A percentile compares a stretch with the other conserved stretches of the same genome.
phyloP scores from a whole-genome alignment of 345 rosid genomes.

The Diplotaxis tenuifolia region DNA sequence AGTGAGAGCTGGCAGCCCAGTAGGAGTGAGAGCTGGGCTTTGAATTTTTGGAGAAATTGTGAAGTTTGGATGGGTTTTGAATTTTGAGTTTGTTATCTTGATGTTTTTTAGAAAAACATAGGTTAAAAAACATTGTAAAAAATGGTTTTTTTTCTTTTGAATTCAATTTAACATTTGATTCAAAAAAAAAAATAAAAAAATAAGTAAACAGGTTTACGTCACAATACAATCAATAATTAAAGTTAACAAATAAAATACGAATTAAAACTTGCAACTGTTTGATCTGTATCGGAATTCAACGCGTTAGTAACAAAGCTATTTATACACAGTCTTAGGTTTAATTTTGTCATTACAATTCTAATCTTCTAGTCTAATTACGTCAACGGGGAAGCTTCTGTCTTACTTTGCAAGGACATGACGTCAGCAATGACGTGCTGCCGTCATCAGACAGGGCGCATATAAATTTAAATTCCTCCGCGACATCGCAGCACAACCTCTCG shows the following conservation, averaged over 20 bases:
- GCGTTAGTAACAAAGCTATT: background rate
- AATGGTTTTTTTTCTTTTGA: too few species aligned
- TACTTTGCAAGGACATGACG: conserved; percentile 14
- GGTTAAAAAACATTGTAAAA: too few species aligned
- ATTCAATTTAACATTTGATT: too few species aligned
- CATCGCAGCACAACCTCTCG: conserved; percentile 22
- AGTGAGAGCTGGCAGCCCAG: too few species aligned
- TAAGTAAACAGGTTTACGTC: too few species aligned
- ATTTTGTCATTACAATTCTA: background rate
- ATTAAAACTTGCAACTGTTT: background rate
- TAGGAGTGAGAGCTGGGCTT: too few species aligned
- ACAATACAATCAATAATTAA: background rate
- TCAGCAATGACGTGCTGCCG: conserved; percentile 20
- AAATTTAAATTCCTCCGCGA: background rate
- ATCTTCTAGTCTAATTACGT: background rate
- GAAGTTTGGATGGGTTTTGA: too few species aligned
- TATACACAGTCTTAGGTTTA: background rate
- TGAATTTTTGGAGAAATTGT: too few species aligned
- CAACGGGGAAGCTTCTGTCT: conserved; percentile 8
- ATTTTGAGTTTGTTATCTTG: too few species aligned
- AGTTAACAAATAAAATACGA: too few species aligned
- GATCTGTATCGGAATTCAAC: background rate
- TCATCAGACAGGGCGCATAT: background rate
- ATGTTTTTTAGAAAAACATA: too few species aligned
- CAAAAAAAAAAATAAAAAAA: too few species aligned